Percentiles rank a stretch among this genome's conserved stretches.
phyloP scores from a whole-genome alignment of 257 asterid species.

The Salvia hispanica region DNA sequence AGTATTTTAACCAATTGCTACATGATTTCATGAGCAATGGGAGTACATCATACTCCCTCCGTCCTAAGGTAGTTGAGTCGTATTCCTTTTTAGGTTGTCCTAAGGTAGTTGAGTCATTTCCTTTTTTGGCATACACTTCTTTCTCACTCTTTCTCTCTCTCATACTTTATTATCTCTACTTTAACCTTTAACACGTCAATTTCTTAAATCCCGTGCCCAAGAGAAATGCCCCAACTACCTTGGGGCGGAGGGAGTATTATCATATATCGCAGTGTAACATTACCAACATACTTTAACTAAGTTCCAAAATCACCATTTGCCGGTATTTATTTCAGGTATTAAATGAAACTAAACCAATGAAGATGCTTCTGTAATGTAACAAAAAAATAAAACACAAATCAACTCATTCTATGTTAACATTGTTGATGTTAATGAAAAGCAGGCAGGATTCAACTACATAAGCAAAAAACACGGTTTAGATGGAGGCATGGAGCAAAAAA shows the following conservation, averaged over 20 bases:
- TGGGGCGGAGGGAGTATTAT: background rate
- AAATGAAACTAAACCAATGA: background rate
- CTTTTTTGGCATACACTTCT: too few relatives aligned
- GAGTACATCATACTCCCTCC: background rate
- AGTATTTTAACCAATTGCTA: constrained; percentile 10
- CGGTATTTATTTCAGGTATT: constrained; percentile 1
- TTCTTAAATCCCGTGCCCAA: too few relatives aligned
- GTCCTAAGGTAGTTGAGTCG: too few relatives aligned
- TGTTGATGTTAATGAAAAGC: background rate
- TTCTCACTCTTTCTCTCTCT: background rate
- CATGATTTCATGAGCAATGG: constrained; percentile 1
- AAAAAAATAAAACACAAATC: background rate
- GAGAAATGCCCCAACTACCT: too few relatives aligned
- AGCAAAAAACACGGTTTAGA: constrained; percentile 1
- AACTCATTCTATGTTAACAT: constrained; percentile 6
- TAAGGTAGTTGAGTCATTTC: too few relatives aligned
- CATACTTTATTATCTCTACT: too few relatives aligned
- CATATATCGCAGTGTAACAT: background rate
- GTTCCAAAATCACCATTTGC: background rate
- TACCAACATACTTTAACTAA: constrained; percentile 1
- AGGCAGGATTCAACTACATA: background rate
- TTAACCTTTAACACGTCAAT: too few relatives aligned
- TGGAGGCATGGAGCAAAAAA: constrained; percentile 13
- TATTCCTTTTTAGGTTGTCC: too few relatives aligned
- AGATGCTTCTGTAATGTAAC: background rate